These are phyloP conservation scores for Aegilops sharonensis DNA, from an alignment of 176 grass and related monocot genomes.

Conservation along the genomic window DNA sequence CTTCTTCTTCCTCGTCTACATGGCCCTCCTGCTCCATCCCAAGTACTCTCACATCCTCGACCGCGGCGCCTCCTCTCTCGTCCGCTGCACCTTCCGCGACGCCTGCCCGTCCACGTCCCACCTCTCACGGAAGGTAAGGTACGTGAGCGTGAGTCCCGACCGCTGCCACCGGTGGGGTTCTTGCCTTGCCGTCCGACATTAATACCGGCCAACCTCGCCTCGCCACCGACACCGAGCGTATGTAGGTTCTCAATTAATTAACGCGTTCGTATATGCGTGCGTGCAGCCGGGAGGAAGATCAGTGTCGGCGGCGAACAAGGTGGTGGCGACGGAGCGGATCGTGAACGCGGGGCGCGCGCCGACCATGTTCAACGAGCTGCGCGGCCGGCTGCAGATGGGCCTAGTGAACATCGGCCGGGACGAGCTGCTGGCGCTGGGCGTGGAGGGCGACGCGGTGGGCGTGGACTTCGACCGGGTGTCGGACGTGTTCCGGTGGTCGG, in stretches of 20 bases:
- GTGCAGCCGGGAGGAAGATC: constrained; percentile 36
- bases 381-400: constrained; percentile 41
- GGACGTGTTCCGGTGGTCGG: constrained; percentile 54
- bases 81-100: constrained; percentile 65
- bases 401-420: constrained; percentile 69
- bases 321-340: constrained; percentile 40
- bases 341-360: constrained; percentile 45
- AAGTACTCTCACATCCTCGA: constrained; percentile 52
- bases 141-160: constrained; percentile 30
- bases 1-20: constrained; percentile 75
- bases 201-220: background rate
- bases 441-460: constrained; percentile 38
- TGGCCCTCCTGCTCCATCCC: constrained; percentile 83
- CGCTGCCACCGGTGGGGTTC: constrained; percentile 1
- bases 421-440: constrained; percentile 46
- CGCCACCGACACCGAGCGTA: no score
- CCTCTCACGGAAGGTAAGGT: constrained; percentile 94
- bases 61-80: constrained; percentile 48
- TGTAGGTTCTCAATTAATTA: background rate
- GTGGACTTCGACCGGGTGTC: constrained; percentile 62
- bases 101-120: constrained; percentile 29
- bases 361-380: constrained; percentile 58
- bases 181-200: background rate
- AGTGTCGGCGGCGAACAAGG: constrained; percentile 38
- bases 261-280: background rate